Evolutionary conservation across 306 rosid genomes (phyloP).

Genomic region (Dalbergia cochinchinensis): DNA sequence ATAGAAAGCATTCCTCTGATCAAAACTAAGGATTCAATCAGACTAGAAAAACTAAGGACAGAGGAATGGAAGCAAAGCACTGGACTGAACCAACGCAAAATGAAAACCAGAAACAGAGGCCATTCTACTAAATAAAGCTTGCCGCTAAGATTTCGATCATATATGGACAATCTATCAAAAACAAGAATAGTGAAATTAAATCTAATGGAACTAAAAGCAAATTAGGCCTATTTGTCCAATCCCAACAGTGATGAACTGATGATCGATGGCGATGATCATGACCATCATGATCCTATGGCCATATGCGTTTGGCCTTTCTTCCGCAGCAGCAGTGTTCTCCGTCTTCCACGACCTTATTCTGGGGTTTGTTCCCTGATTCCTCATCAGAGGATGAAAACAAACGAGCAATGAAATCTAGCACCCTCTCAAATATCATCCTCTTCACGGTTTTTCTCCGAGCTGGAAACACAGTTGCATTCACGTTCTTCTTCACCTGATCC

Average conservation of each 20-base stretch:
- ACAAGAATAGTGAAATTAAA: no score
- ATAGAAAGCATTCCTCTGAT: no score
- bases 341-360: background rate
- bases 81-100: background rate
- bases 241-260: background rate
- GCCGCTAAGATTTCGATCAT: background rate
- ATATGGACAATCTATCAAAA: background rate
- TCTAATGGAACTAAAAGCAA: background rate
- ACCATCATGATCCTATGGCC: background rate
- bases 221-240: background rate
- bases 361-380: background rate
- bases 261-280: background rate
- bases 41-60: background rate
- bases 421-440: constrained; percentile 38
- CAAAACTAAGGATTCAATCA: no score
- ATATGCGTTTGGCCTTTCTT: background rate
- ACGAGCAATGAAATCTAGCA: background rate
- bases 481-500: background rate
- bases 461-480: constrained; percentile 50
- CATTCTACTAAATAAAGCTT: background rate
- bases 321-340: background rate
- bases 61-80: background rate
- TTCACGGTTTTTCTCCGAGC: constrained; percentile 55
- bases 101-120: background rate
- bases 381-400: background rate